Conservation (phyloP, 2,329 filamentous ascomycete genomes). For the Didymella pinodella region DNA sequence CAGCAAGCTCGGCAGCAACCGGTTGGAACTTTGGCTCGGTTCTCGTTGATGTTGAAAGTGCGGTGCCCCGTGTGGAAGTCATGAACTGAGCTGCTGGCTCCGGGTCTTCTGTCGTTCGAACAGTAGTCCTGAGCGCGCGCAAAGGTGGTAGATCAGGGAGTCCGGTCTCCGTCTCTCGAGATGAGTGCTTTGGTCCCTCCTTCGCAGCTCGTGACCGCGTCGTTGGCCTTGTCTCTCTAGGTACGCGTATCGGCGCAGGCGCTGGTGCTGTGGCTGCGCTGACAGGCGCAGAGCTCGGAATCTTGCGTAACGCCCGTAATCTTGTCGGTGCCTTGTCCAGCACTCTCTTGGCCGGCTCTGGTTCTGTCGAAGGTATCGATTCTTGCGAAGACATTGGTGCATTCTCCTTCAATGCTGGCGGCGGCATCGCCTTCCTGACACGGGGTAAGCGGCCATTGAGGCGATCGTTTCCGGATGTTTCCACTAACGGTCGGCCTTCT, state of each 20-base stretch:
- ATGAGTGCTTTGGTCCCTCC: conserved; percentile 26
- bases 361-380: conserved; percentile 26
- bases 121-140: conserved; percentile 30
- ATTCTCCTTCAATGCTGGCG: conserved; percentile 49
- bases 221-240: conserved; percentile 38
- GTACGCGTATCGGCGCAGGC: conserved; percentile 40
- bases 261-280: conserved; percentile 43
- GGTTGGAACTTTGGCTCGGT: conserved; percentile 35
- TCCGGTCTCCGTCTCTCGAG: conserved; percentile 33
- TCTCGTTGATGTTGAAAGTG: conserved; percentile 30
- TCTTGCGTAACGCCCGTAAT: conserved; percentile 46
- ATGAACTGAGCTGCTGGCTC: conserved; percentile 23
- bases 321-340: conserved; percentile 49
- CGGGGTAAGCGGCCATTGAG: conserved; percentile 38
- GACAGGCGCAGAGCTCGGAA: conserved; percentile 45
- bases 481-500: conserved; percentile 52
- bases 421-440: conserved; percentile 34
- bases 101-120: conserved; percentile 31
- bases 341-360: conserved; percentile 38
- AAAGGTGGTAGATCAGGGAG: conserved; percentile 38
- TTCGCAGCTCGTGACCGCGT: conserved; percentile 39
- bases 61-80: conserved; percentile 14
- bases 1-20: conserved; percentile 42
- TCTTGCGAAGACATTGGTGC: conserved; percentile 38
- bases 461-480: conserved; percentile 57